These are phyloP conservation scores for Penicillium atrosanguineum DNA, from an alignment of 495 filamentous ascomycete species.

Conservation along the genomic window DNA sequence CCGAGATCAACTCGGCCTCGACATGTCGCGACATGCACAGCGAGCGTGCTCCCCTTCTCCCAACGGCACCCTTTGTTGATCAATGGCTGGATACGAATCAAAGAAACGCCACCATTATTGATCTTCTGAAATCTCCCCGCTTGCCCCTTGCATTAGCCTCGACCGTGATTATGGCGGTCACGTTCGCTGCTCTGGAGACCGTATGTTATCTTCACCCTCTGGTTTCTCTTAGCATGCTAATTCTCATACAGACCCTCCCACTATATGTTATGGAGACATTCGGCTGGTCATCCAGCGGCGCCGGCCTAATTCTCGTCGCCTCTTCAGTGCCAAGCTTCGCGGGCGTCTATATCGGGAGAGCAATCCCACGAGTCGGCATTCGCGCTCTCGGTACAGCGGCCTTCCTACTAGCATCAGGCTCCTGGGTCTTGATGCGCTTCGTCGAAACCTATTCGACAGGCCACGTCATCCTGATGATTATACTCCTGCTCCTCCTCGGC, in stretches of 20 bases:
- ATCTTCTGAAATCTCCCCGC: slow-evolving; percentile 21
- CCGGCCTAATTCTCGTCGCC: slow-evolving; percentile 59
- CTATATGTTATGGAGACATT: slow-evolving; percentile 47
- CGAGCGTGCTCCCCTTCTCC: slow-evolving; percentile 1
- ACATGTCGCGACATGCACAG: neutral
- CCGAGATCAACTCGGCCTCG: neutral
- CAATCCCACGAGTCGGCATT: slow-evolving; percentile 52
- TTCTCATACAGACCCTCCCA: slow-evolving; percentile 34
- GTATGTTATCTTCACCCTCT: slow-evolving; percentile 17
- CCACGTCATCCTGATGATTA: slow-evolving; percentile 34
- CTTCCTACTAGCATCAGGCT: slow-evolving; percentile 45
- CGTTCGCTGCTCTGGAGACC: slow-evolving; percentile 35
- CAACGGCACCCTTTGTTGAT: slow-evolving; percentile 1
- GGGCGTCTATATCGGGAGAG: slow-evolving; percentile 42
- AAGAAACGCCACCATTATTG: slow-evolving; percentile 5
- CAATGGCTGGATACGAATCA: neutral
- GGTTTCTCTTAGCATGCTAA: neutral
- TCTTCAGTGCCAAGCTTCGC: slow-evolving; percentile 32
- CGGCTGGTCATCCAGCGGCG: slow-evolving; percentile 55
- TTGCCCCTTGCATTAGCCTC: slow-evolving; percentile 27
- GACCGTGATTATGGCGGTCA: slow-evolving; percentile 25
- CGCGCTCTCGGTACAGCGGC: slow-evolving; percentile 46
- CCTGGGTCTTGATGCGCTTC: slow-evolving; percentile 52
- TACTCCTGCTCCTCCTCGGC: slow-evolving; percentile 33
- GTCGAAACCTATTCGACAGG: slow-evolving; percentile 28